Evolutionary conservation across 2,329 filamentous ascomycete species (phyloP), one percentile per base, ranked within the genome.

Genomic region (Orbilia blumenaviensis): DNA sequence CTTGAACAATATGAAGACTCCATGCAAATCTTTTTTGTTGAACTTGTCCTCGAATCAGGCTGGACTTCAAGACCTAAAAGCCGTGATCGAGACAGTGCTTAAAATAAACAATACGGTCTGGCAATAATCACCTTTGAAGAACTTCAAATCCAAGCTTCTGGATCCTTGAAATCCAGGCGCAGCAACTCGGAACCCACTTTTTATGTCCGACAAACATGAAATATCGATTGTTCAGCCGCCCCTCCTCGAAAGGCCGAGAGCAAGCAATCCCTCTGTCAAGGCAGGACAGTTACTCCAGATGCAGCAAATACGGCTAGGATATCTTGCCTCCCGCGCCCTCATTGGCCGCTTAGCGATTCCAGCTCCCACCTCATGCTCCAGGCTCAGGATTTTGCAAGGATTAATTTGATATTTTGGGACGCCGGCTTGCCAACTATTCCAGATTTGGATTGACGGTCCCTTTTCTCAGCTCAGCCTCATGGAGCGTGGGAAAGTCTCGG

Each of bases 401-500:
- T 68, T 46, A 56, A 75, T 75, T 75, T 75, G 71, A 60, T 64
- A 68, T 75, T 75, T 52, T 58, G 25, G 63, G 27, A 42, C 18
- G 48, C 42, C n/a, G 6, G 58, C 6, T 52, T 46, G 62, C 36
- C 36, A 27, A 60, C 71, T 68, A 75, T 75, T 68, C 71, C 71
- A 67, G 50, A 63, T 75, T 16, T 64, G 63, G 63, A 68, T 62
- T 60, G 16, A 63, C 21, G 29, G 63, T 75, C 69, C 69, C 27
- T 54, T 54, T 54, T 21, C 36, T 25, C 32, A 61, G 41, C 71
- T 75, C 71, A 75, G 71, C 71, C 71, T 63, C 71, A 75, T 38
- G 32, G 52, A 18, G 32, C 5, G 29, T 52, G 52, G 69, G 36
- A 60, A 74, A 41, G 10, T 23, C n/a, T 36, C 7, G 18, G 38